Evolutionary conservation across 23 red algal species (phyloP).

Genomic region (Chondrus crispus): DNA sequence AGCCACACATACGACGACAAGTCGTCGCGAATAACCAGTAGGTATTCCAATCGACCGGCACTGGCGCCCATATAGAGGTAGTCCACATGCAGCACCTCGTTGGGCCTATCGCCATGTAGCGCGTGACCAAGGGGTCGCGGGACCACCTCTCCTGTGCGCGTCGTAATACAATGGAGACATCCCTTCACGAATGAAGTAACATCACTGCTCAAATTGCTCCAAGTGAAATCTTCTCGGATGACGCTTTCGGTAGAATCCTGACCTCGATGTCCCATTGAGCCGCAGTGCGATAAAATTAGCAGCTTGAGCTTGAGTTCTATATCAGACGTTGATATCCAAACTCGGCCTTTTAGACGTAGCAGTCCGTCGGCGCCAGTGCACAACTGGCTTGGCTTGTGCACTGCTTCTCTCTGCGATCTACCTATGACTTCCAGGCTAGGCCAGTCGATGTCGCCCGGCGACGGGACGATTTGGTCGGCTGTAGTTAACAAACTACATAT

Average conservation of each 20-base stretch:
- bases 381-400: neutral
- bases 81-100: no score
- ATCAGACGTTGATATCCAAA: neutral
- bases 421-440: neutral
- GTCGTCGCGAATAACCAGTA: conserved; percentile 20
- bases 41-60: neutral
- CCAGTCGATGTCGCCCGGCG: neutral
- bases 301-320: neutral
- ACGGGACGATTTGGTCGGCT: neutral
- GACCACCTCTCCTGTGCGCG: neutral
- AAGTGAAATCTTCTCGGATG: conserved; percentile 2
- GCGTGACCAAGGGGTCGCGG: conserved; percentile 4
- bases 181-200: neutral
- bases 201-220: neutral
- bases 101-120: neutral
- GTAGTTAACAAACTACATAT: neutral
- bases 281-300: neutral
- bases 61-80: conserved; percentile 28
- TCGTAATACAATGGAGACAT: neutral
- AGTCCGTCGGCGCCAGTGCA: neutral
- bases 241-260: neutral
- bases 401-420: neutral
- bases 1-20: conserved; percentile 11
- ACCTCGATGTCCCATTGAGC: conserved; percentile 12
- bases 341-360: neutral